Evolutionary conservation across 257 asterid species (phyloP).

Genomic region (Schizonepeta tenuifolia): DNA sequence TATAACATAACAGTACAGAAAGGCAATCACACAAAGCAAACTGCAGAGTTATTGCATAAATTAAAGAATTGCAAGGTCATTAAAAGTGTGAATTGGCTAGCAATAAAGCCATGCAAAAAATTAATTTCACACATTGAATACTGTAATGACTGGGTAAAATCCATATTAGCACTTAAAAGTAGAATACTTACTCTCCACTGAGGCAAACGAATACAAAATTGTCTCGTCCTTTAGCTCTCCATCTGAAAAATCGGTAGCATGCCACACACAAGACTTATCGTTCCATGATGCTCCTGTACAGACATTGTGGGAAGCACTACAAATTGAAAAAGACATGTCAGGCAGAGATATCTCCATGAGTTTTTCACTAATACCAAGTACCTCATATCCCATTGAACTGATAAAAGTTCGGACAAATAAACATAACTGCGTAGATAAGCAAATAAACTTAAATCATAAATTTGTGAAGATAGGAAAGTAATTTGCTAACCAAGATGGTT

Average conservation of each 20-base stretch:
- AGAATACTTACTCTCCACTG: slow-evolving; percentile 69
- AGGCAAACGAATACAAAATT: slow-evolving; percentile 67
- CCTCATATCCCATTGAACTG: not conserved
- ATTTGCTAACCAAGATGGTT: slow-evolving; percentile 72
- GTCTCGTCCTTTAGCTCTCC: slow-evolving; percentile 87
- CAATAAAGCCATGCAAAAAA: not conserved
- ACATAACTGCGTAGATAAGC: slow-evolving; percentile 4
- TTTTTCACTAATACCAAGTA: not conserved
- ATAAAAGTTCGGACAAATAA: not conserved
- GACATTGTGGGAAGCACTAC: slow-evolving; percentile 66
- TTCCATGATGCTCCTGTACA: slow-evolving; percentile 80
- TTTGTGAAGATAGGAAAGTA: not conserved
- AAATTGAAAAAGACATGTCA: slow-evolving; percentile 11
- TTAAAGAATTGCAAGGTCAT: not conserved
- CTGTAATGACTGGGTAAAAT: no score
- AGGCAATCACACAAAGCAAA: slow-evolving; percentile 17
- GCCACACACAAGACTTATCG: slow-evolving; percentile 90
- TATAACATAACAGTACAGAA: not conserved
- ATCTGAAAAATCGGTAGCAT: slow-evolving; percentile 85
- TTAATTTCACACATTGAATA: not conserved
- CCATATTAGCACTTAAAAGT: slow-evolving; percentile 1
- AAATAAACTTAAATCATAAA: not conserved
- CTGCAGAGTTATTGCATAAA: not conserved
- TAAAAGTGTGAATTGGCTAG: not conserved
- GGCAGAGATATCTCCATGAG: no score